Percentiles rank a stretch among this genome's conserved stretches.
Evolutionary conservation across 2,329 filamentous ascomycete species (phyloP).

Genomic region (Malbranchea cinnamomea): DNA sequence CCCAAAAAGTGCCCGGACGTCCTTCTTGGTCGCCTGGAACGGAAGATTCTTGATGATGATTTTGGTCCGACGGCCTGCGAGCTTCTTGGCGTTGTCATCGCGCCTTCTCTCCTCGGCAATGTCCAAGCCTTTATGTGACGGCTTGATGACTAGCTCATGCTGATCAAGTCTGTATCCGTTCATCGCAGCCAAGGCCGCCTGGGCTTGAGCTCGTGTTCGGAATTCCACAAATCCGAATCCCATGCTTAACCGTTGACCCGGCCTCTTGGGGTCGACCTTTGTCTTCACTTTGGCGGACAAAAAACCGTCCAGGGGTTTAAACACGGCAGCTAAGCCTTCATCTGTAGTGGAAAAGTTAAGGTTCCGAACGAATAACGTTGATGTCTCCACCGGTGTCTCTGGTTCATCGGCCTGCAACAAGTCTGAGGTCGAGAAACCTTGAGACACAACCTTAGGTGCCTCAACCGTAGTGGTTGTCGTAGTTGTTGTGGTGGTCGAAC

Average conservation of each 20-base stretch:
- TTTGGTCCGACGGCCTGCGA: constrained; percentile 65
- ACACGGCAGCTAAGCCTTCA: constrained; percentile 58
- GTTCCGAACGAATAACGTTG: constrained; percentile 87
- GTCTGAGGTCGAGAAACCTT: constrained; percentile 28
- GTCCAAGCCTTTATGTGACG: constrained; percentile 56
- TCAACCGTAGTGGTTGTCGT: constrained; percentile 19
- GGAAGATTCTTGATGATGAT: constrained; percentile 97
- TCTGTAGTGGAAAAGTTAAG: constrained; percentile 83
- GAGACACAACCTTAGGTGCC: constrained; percentile 18
- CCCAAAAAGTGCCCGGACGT: constrained; percentile 70
- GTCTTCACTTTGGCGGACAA: constrained; percentile 82
- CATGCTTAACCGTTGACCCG: constrained; percentile 82
- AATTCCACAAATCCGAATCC: constrained; percentile 95
- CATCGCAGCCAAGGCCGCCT: constrained; percentile 70
- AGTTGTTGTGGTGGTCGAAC: constrained; percentile 20
- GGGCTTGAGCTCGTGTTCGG: constrained; percentile 58
- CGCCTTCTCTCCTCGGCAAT: constrained; percentile 35
- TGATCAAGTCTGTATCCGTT: constrained; percentile 76
- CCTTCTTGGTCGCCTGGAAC: constrained; percentile 88
- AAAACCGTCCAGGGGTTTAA: constrained; percentile 73
- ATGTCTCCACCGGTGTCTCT: constrained; percentile 39
- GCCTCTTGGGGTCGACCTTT: constrained; percentile 80
- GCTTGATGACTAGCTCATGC: constrained; percentile 70
- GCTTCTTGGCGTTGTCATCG: constrained; percentile 70
- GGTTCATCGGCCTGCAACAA: constrained; percentile 24